These are phyloP conservation scores for Bombardia bombarda DNA, from an alignment of 495 filamentous ascomycete genomes.

Conservation along the genomic window DNA sequence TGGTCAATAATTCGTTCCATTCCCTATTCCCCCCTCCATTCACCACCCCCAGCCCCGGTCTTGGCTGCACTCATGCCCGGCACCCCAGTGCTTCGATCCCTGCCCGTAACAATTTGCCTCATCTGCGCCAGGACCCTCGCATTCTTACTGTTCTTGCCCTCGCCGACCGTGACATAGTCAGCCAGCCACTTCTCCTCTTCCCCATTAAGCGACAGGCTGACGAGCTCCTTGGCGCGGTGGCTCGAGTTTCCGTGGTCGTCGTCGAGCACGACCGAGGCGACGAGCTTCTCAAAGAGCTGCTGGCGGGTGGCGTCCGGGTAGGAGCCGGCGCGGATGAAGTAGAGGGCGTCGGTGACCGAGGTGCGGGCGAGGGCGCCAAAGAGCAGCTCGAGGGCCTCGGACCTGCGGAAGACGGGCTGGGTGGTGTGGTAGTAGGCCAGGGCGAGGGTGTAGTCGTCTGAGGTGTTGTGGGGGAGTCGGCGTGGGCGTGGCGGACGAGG, in stretches of 20 bases:
- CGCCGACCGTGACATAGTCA: constrained; percentile 52
- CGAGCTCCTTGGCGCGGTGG: constrained; percentile 56
- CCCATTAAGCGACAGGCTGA: constrained; percentile 57
- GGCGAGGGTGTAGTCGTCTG: constrained; percentile 56
- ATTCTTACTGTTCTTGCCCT: constrained; percentile 50
- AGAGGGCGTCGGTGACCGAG: constrained; percentile 63
- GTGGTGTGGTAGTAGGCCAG: constrained; percentile 72
- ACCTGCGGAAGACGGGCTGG: constrained; percentile 53
- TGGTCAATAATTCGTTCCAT: no score
- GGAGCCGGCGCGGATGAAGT: constrained; percentile 58
- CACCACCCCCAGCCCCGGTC: neutral
- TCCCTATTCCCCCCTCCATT: neutral
- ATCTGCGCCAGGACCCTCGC: constrained; percentile 64
- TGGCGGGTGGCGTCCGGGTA: constrained; percentile 53
- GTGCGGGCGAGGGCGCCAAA: constrained; percentile 60
- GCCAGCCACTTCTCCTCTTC: constrained; percentile 69
- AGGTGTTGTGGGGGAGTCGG: no score
- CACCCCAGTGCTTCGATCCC: neutral
- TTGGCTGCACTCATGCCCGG: neutral
- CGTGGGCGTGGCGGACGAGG: constrained; percentile 53
- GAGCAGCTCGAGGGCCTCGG: constrained; percentile 51
- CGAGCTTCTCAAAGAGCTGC: constrained; percentile 57
- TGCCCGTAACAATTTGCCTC: constrained; percentile 43
- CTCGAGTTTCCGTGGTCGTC: constrained; percentile 31
- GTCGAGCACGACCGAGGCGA: constrained; percentile 57